Evolutionary conservation across 805 yeast species (phyloP), one percentile per base, ranked within the genome.

Genomic region (Priceomyces medius): DNA sequence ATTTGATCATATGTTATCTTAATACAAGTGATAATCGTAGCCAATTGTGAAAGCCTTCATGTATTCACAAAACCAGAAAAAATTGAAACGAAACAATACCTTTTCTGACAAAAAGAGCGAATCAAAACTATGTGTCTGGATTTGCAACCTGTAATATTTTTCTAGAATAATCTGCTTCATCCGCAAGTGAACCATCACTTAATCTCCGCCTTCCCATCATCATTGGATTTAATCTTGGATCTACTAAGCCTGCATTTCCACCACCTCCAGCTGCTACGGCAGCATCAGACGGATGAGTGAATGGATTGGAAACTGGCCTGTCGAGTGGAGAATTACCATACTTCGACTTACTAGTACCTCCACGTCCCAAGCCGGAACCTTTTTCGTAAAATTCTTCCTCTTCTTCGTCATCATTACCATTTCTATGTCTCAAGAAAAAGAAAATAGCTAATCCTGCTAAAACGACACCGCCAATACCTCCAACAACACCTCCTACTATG

Each of bases 101-200:
- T 23, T 23, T 23, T 23, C 10, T 23, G 7, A 8, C n/a, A 31
- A 5, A 23, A 23, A 12, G 27, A 31, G 34, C 16, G n/a, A 31
- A 9, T 26, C 29, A 8, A 26, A 26, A 16, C 24, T 35, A 35
- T 21, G 31, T 27, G 59, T 88, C 96, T 1, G 97, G 96, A 55
- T 90, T 90, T 24, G 95, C 90, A 9, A 90, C 95, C 45, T 88
- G 83, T 35, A 90, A 70, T 14, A 87, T 81, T 23, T 49, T 49
- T 56, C 89, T 73, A 37, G 86, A 75, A 63, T 83, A 86, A 59
- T 87, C 93, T 3, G 87, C 80, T 47, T 85, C 95, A 59, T 88
- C 95, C 8, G 95, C 90, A 40, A 90, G 69, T 2, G 91, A 81
- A 3, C 96, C 96, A 54, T 86, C 91, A 53, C 89, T 81, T 46